These are phyloP conservation scores for Kwoniella shivajii DNA, from an alignment of 1,284 basidiomycete species.

Conservation along the genomic window DNA sequence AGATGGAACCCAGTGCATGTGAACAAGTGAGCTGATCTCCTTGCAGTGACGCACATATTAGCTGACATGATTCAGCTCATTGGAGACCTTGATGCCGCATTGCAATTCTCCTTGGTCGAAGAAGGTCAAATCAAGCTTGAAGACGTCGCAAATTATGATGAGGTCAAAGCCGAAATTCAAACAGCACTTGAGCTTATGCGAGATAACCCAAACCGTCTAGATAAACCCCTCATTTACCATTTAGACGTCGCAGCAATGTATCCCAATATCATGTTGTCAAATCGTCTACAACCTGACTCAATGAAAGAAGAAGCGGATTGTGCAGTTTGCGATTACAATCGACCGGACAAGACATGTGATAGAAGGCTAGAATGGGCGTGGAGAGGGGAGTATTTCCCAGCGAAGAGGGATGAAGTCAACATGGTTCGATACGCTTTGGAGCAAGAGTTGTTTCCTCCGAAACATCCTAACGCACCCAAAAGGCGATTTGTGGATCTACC, in stretches of 20 bases:
- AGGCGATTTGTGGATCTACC: slow-evolving; percentile 84
- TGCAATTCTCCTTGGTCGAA: slow-evolving; percentile 85
- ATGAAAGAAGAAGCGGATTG: slow-evolving; percentile 96
- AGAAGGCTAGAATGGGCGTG: slow-evolving; percentile 96
- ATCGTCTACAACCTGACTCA: slow-evolving; percentile 96
- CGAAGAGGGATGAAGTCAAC: slow-evolving; percentile 96
- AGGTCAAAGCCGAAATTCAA: slow-evolving; percentile 81
- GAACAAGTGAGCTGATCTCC: slow-evolving; percentile 65
- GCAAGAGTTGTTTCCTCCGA: slow-evolving; percentile 89
- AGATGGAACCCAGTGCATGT: slow-evolving; percentile 83
- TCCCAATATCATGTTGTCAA: slow-evolving; percentile 99
- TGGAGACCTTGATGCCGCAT: slow-evolving; percentile 86
- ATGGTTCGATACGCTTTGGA: slow-evolving; percentile 98
- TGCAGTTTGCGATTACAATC: slow-evolving; percentile 97
- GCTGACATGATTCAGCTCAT: slow-evolving; percentile 67
- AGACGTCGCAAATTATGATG: slow-evolving; percentile 91
- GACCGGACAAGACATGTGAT: slow-evolving; percentile 94
- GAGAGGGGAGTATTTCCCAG: slow-evolving; percentile 98
- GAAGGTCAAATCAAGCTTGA: slow-evolving; percentile 82
- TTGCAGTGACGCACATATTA: not conserved
- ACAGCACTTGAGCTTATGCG: slow-evolving; percentile 83
- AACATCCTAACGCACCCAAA: slow-evolving; percentile 69
- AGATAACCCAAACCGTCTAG: slow-evolving; percentile 83
- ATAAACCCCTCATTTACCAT: slow-evolving; percentile 97
- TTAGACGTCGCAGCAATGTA: slow-evolving; percentile 99